A percentile compares a stretch with the other conserved stretches of the same genome.
phyloP scores from a whole-genome alignment of 2,329 filamentous ascomycete genomes.

The Paraconiothyrium brasiliense region DNA sequence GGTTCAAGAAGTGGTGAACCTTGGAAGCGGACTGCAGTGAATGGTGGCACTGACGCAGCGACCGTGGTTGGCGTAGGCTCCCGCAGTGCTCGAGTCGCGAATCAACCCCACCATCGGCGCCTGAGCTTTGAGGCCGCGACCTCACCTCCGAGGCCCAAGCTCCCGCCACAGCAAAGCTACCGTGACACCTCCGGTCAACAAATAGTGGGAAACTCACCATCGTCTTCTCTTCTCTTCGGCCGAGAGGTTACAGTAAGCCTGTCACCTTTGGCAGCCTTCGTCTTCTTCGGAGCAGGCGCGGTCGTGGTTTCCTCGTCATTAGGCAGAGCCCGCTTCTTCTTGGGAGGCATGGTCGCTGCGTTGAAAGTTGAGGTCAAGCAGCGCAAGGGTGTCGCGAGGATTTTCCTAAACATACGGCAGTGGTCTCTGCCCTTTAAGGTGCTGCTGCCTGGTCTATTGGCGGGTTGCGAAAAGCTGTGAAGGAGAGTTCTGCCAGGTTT shows the following conservation, averaged over 20 bases:
- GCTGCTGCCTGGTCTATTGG: background rate
- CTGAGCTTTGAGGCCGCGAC: background rate
- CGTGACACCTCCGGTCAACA: background rate
- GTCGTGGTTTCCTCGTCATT: background rate
- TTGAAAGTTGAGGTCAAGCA: constrained; percentile 3
- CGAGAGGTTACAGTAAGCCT: background rate
- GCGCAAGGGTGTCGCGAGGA: background rate
- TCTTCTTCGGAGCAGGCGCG: constrained; percentile 11
- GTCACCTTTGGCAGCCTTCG: background rate
- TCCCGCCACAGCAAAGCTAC: background rate
- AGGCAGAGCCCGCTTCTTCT: constrained; percentile 2
- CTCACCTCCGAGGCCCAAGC: constrained; percentile 7
- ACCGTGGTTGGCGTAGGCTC: background rate
- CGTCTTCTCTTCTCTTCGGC: constrained; percentile 1
- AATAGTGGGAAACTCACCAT: constrained; percentile 12
- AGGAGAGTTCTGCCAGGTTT: background rate
- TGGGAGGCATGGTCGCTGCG: background rate
- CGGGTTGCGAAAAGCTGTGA: background rate
- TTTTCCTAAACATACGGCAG: constrained; percentile 8
- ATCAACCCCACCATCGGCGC: constrained; percentile 3
- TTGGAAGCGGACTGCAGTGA: background rate
- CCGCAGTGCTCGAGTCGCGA: background rate
- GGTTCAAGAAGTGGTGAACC: background rate
- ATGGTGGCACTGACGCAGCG: background rate
- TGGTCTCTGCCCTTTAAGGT: background rate